These are phyloP conservation scores for Calocybe indica DNA, from an alignment of 768 basidiomycete genomes.

Conservation along the genomic window DNA sequence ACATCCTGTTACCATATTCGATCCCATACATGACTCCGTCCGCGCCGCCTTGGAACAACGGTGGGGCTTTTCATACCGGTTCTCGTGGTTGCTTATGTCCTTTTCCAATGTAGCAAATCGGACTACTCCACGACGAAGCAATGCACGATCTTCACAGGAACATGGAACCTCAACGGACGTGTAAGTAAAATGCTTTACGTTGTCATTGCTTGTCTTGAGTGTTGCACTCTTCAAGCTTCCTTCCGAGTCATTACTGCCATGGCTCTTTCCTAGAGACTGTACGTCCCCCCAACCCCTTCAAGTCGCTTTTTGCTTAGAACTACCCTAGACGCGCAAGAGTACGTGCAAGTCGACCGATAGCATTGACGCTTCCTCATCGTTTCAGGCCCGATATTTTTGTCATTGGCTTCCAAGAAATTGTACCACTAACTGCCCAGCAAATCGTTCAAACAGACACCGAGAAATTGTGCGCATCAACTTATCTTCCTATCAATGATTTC, in stretches of 20 bases:
- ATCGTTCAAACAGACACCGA: constrained; percentile 95
- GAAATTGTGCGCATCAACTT: constrained; percentile 52
- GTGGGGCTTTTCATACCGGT: constrained; percentile 27
- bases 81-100: background rate
- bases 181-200: constrained; percentile 34
- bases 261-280: constrained; percentile 87
- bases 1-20: constrained; percentile 83
- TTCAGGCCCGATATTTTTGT: constrained; percentile 83
- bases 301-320: constrained; percentile 11
- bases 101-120: constrained; percentile 38
- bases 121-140: constrained; percentile 81
- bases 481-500: background rate
- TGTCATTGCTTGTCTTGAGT: background rate
- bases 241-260: constrained; percentile 77
- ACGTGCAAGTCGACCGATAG: background rate
- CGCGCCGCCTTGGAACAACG: constrained; percentile 63
- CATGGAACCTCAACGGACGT: constrained; percentile 94
- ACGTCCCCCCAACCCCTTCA: constrained; percentile 21
- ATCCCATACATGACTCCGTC: constrained; percentile 90
- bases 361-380: constrained; percentile 7
- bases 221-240: constrained; percentile 41
- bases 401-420: constrained; percentile 95
- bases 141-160: constrained; percentile 80
- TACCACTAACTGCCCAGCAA: constrained; percentile 95
- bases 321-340: background rate